Percentiles rank a stretch among this genome's conserved stretches.
phyloP scores from a whole-genome alignment of 306 rosid species.

The Lablab purpureus region DNA sequence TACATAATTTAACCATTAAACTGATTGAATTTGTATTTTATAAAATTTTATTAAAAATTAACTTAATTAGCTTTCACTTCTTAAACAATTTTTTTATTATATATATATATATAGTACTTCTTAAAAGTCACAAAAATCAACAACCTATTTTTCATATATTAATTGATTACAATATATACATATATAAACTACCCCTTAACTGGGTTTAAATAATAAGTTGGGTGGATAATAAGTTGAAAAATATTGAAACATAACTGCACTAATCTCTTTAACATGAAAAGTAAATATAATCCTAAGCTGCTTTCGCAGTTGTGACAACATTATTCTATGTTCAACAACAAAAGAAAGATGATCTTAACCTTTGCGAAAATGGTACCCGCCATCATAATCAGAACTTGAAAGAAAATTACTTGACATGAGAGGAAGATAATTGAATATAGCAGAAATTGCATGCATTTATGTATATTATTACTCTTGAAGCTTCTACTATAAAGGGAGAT shows the following conservation, averaged over 20 bases:
- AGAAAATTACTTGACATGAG: neutral
- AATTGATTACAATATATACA: neutral
- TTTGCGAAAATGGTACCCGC: neutral
- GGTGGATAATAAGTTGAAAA: neutral
- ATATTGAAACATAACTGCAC: neutral
- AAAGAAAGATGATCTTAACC: neutral
- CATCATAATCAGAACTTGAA: conserved; percentile 19
- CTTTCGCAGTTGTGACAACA: neutral
- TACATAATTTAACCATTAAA: too few species aligned
- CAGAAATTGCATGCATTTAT: conserved; percentile 23
- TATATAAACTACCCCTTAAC: neutral
- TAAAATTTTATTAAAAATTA: too few species aligned
- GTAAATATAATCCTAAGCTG: conserved; percentile 12
- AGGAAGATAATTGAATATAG: neutral
- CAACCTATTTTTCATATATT: too few species aligned
- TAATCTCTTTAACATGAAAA: neutral
- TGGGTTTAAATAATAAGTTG: neutral
- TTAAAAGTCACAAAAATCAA: too few species aligned
- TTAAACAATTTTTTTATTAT: too few species aligned
- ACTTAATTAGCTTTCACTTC: too few species aligned
- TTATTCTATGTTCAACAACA: neutral
- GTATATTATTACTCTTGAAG: neutral
- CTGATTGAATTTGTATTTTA: too few species aligned
- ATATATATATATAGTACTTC: too few species aligned
- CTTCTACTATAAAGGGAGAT: conserved; percentile 3